Base-by-base conservation (phyloP, 2,329 filamentous ascomycete genomes). In the Ambrosiella beaveri region DNA sequence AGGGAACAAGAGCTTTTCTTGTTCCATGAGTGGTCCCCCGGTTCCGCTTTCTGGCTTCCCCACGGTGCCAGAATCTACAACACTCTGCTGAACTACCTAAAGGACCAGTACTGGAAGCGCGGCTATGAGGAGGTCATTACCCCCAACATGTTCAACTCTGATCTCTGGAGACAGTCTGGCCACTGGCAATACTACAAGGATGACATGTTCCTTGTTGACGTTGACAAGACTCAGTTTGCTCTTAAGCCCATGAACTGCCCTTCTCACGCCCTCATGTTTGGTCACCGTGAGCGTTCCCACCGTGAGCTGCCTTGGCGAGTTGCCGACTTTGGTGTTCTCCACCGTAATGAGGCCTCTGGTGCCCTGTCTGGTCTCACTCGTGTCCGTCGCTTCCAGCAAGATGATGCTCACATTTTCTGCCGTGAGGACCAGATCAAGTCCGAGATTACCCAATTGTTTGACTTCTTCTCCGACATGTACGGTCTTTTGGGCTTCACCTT, bases 181-280 rank as follows among this genome's bases (percentile, higher is more conserved):
- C 93, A 97, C 70, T 96, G 91, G 90, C 81, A 85, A 61, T 71
- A 72, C 63, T 73, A 96, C 75, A 81, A 89, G 67, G 91, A 97
- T 63, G 90, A 96, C 72, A 97, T 97, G 91, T 79, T 79, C 64
- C 71, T 75, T 45, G 82, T 95, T 64, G 75, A 81, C 58, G 74
- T 85, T 38, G 90, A 96, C 69, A 95, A 95, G 75, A 85, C 71
- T 64, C 67, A 68, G 53, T 73, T 71, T 61, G 89, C 83, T 13
- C 74, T 97, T 56, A 97, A 97, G 74, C 91, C 91, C 36, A 97
- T 97, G 93, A 97, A 97, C 74, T 98, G 93, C 72, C 93, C 93
- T 3, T 89, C 89, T 36, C 91, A 97, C 71, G 94, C 87, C 71
- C 74, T 63, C 7, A 59, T 63, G 59, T 63, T 63, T 19, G 62